Base-by-base conservation (phyloP, 2,329 filamentous ascomycete species). In the Albifimbria verrucaria region DNA sequence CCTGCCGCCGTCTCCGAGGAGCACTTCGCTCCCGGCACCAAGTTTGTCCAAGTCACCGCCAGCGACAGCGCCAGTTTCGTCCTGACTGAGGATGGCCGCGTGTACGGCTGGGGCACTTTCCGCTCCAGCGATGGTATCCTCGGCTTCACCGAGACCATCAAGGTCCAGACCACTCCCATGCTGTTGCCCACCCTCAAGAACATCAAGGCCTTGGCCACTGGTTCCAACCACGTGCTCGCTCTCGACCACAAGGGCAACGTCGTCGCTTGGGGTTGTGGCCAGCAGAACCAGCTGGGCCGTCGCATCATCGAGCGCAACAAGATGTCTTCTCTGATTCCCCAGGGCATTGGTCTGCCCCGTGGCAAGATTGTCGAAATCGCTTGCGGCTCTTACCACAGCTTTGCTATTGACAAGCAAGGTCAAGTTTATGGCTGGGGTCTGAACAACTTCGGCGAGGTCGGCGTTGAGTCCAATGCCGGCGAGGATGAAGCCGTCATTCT, bases 61-160 rank as follows among this genome's bases (percentile, higher is more conserved):
- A 84, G 84, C 49, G 89, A 93, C 72, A 91, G 85, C 65, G 83
- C 86, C 45, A 88, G 84, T 2, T 92, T 93, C 68, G 88, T 81
- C 10, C 77, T 94, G 28, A 93, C 90, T 11, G 81, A 85, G 45
- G 84, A 88, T 54, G 90, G 90, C 18, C 77, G 81, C 49, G 86
- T 94, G 25, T 94, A 90, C 63, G 89, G 89, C 54, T 94, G 90
- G 89, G 90, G 90, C 39, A 91, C 88, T 12, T 94, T 94, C 76
- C 78, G 88, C 60, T 85, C 74, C 41, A 75, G 73, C 60, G 82
- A 87, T 58, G 84, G 84, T 51, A 81, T 86, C 52, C 80, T 89
- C 32, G 85, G 86, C 47, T 88, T 88, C 67, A 78, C 76, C 50
- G 74, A 80, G 52, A 72, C 72, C 15, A 73, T 78, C 52, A 75